Percentiles rank a stretch among this genome's conserved stretches.
phyloP scores from a whole-genome alignment of 2,329 filamentous ascomycete genomes.

The Aaosphaeria pasadenensis region DNA sequence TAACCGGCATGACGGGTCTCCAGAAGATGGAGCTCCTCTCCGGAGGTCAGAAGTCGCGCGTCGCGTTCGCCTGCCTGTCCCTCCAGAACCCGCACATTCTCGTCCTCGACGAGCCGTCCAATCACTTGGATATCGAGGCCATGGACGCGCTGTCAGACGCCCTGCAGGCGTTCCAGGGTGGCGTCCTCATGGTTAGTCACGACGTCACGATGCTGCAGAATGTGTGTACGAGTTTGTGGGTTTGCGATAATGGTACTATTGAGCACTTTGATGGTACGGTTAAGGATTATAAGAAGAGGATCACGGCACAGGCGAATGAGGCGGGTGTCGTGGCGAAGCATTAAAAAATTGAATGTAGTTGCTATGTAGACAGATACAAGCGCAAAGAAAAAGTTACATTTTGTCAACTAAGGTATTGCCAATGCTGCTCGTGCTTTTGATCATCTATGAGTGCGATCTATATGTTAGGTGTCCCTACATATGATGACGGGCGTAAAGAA shows the following conservation, averaged over 20 bases:
- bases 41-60: conserved; percentile 96
- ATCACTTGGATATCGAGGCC: conserved; percentile 97
- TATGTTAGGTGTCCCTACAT: too few relatives aligned
- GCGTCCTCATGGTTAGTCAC: conserved; percentile 98
- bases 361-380: too few relatives aligned
- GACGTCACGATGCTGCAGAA: conserved; percentile 98
- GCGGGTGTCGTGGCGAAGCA: conserved; percentile 73
- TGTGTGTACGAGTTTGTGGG: conserved; percentile 92
- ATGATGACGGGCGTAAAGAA: too few relatives aligned
- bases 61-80: conserved; percentile 95
- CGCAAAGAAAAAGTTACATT: too few relatives aligned
- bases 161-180: conserved; percentile 82
- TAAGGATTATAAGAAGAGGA: conserved; percentile 96
- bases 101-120: conserved; percentile 96
- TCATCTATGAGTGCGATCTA: too few relatives aligned
- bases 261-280: conserved; percentile 96
- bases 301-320: conserved; percentile 81
- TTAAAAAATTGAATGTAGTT: conserved; percentile 22
- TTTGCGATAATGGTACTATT: conserved; percentile 89
- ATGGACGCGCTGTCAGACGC: conserved; percentile 94
- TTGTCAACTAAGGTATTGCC: too few relatives aligned
- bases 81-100: conserved; percentile 94
- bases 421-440: too few relatives aligned
- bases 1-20: conserved; percentile 90
- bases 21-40: conserved; percentile 95